Conservation (phyloP, 225 moss, liverwort and hornwort species). For the Bryum argenteum region DNA sequence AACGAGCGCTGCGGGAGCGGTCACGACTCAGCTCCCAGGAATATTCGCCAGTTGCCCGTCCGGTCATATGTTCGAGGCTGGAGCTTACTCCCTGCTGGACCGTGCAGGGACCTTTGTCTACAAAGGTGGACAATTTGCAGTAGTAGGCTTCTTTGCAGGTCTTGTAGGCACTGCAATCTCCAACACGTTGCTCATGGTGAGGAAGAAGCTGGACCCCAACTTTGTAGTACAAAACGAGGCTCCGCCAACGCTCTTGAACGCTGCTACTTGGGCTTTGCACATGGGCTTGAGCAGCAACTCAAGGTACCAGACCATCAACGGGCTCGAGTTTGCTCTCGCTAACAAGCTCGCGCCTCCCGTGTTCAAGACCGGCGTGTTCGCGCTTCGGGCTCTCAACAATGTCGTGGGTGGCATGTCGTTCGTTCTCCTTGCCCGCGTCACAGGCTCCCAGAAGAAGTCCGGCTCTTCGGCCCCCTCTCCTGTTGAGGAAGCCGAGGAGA, state of each 20-base stretch:
- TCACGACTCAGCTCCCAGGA: constrained; percentile 63
- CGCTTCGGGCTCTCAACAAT: constrained; percentile 83
- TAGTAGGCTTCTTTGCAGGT: constrained; percentile 81
- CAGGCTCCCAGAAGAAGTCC: constrained; percentile 75
- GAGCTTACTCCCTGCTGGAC: constrained; percentile 63
- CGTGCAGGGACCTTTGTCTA: constrained; percentile 79
- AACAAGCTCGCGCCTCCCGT: constrained; percentile 46
- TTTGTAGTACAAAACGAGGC: constrained; percentile 69
- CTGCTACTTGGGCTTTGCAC: constrained; percentile 83
- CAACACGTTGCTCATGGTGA: constrained; percentile 58
- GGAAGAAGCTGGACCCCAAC: constrained; percentile 80
- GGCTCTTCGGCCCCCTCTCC: constrained; percentile 20
- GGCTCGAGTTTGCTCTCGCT: constrained; percentile 84
- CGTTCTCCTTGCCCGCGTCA: constrained; percentile 75
- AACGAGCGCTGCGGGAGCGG: constrained; percentile 59
- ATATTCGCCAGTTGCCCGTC: constrained; percentile 75
- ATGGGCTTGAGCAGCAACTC: constrained; percentile 92
- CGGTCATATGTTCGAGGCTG: constrained; percentile 91
- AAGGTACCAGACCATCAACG: constrained; percentile 82
- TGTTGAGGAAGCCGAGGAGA: constrained; percentile 17
- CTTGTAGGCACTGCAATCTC: constrained; percentile 80
- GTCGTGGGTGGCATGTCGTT: constrained; percentile 84
- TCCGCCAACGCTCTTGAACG: constrained; percentile 75
- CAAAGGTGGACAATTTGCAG: constrained; percentile 83
- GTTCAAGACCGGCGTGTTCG: constrained; percentile 67